phyloP scores from a whole-genome alignment of 768 basidiomycete genomes.

The Leccinum truebloodii region DNA sequence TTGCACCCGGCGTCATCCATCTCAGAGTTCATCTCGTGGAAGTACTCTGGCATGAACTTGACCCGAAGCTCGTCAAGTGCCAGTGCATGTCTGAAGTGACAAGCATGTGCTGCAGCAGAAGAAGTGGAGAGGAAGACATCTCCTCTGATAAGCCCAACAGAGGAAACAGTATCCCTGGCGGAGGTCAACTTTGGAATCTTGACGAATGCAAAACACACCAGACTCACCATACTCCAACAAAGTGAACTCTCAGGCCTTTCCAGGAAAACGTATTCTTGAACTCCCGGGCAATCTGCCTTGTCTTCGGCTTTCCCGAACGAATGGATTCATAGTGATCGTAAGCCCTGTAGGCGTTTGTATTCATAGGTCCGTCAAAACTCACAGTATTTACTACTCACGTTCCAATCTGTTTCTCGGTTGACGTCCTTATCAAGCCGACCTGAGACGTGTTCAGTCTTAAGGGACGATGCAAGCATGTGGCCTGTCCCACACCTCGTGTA shows the following conservation, averaged over 20 bases:
- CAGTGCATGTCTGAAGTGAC: conserved; percentile 63
- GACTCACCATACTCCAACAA: conserved; percentile 53
- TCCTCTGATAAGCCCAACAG: conserved; percentile 53
- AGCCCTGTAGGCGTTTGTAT: conserved; percentile 8
- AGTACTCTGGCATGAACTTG: conserved; percentile 54
- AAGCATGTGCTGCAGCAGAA: conserved; percentile 53
- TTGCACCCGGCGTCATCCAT: conserved; percentile 13
- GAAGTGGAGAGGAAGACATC: conserved; percentile 56
- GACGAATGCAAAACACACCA: background rate
- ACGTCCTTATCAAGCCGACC: conserved; percentile 31
- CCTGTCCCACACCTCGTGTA: conserved; percentile 31
- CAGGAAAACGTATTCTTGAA: conserved; percentile 51
- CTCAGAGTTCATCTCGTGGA: conserved; percentile 32
- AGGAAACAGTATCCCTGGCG: conserved; percentile 66
- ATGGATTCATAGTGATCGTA: conserved; percentile 24
- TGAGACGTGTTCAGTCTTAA: background rate
- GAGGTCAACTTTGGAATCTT: background rate
- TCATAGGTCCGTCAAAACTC: background rate
- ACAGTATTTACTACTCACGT: conserved; percentile 19
- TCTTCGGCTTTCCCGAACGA: conserved; percentile 20
- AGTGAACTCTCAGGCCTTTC: conserved; percentile 45
- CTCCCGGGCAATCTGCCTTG: conserved; percentile 19
- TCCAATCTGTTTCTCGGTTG: conserved; percentile 36
- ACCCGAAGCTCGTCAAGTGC: conserved; percentile 63
- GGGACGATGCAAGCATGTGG: background rate